These are phyloP conservation scores for Solanum hybrid DNA, from an alignment of 305 asterid species.

Conservation along the genomic window DNA sequence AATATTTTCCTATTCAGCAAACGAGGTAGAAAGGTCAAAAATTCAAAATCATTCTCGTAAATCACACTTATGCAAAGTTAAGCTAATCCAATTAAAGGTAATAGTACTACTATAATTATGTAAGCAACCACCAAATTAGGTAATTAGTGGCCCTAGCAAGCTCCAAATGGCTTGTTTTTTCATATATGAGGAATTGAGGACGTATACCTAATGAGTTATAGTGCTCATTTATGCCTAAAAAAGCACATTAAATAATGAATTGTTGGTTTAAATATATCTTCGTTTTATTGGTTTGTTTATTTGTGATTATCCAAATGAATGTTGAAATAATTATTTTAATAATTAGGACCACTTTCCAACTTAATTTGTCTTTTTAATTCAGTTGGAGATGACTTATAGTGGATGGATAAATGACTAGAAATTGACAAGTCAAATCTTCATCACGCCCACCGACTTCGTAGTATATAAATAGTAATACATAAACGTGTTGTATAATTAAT, in stretches of 20 bases:
- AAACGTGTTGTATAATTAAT: neutral
- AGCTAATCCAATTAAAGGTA: neutral
- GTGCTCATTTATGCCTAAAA: neutral
- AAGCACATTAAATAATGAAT: neutral
- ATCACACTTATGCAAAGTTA: neutral
- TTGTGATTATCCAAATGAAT: slow-evolving; percentile 6
- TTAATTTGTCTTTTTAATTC: slow-evolving; percentile 4
- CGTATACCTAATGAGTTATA: neutral
- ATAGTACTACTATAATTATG: neutral
- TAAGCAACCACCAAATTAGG: neutral
- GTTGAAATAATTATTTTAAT: neutral
- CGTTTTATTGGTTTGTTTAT: neutral
- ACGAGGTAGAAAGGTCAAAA: too few relatives aligned
- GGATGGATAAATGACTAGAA: slow-evolving; percentile 14
- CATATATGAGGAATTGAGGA: neutral
- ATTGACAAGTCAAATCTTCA: slow-evolving; percentile 20
- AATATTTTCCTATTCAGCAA: too few relatives aligned
- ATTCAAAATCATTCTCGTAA: neutral
- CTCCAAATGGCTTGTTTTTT: neutral
- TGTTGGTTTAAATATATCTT: neutral
- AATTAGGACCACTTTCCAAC: slow-evolving; percentile 28
- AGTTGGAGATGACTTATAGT: slow-evolving; percentile 25
- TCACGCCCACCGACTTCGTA: slow-evolving; percentile 24
- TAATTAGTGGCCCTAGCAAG: neutral
- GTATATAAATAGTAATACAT: neutral